Evolutionary conservation across 306 rosid genomes (phyloP), one percentile per base, ranked within the genome.

Genomic region (Erythrophleum fordii): DNA sequence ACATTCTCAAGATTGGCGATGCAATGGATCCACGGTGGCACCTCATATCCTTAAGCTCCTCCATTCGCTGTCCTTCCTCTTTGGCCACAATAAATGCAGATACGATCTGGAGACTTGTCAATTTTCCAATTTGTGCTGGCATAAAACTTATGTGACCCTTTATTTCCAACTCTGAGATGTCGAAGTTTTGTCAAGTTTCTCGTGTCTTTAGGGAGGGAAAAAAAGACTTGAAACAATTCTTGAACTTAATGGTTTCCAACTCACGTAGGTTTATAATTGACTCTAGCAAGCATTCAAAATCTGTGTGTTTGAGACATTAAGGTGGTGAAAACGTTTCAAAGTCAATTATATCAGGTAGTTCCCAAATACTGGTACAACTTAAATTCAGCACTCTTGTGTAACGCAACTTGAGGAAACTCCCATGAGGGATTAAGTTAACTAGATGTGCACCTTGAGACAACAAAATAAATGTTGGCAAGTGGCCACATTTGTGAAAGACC

Each of bases 1-100:
- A 69, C 82, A 78, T 69, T 78, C 70, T 78, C 76, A 78, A 78
- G 82, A 42, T 56, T 53, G 12, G 59, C 55, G 12, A 78, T 55
- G 56, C 76, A 69, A 78, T 69, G 49, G 69, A 58, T 41, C 82
- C 82, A 0, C 44, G 35, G 18, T 69, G 77, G 4, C 14, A 53
- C 11, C 58, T 28, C 69, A 69, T 3, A 11, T 78, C 16, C 69
- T 69, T 41, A 1, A 78, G 76, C 49, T 78, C 82, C 5, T 69
- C 82, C 25, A 78, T 69, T 14, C 37, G 34, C 8, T 22, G 39
- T 5, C 82, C 82, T 18, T 55, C 25, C 18, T 69, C 56, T 44
- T 45, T 25, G 29, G 56, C 74, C 31, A 69, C 74, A 45, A 69
- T 6, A 12, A 69, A 69, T 5, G 56, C 39, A 42, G 18, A 48